Conservation (phyloP, 305 asterid species). For the Salvia sclarea region DNA sequence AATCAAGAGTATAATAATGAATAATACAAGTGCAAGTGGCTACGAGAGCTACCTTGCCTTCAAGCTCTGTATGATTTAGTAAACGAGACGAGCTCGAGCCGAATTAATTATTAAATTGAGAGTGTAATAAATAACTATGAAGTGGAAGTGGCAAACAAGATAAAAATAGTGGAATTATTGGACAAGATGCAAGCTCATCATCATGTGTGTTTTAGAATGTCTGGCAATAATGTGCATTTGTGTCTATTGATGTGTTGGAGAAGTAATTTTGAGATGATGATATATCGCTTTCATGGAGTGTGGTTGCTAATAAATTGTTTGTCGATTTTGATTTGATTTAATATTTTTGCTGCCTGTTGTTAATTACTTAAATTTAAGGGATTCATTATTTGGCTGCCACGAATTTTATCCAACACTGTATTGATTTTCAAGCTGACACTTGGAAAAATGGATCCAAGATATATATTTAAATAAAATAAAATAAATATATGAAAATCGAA, state of each 20-base stretch:
- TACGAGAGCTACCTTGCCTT: slow-evolving; percentile 54
- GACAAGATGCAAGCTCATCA: slow-evolving; percentile 6
- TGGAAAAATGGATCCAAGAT: too few relatives aligned
- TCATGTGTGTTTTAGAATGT: slow-evolving; percentile 1
- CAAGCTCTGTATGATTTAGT: slow-evolving; percentile 28
- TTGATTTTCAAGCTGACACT: too few relatives aligned
- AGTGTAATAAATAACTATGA: too few relatives aligned
- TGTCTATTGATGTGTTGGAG: not conserved
- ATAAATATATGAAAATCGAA: too few relatives aligned
- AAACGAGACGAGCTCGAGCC: not conserved
- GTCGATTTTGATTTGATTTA: not conserved
- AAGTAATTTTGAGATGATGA: not conserved
- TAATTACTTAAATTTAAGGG: too few relatives aligned
- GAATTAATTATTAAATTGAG: too few relatives aligned
- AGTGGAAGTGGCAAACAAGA: not conserved
- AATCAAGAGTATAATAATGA: too few relatives aligned
- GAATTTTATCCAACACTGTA: too few relatives aligned
- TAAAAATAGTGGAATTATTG: not conserved
- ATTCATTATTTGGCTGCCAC: too few relatives aligned
- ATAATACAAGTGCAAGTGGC: too few relatives aligned
- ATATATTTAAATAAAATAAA: too few relatives aligned
- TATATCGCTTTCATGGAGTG: not conserved
- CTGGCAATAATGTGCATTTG: not conserved
- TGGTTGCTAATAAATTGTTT: not conserved
- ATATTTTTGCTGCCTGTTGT: not conserved